Conservation (phyloP, 768 basidiomycete species). For the Dioszegia aurantiaca region DNA sequence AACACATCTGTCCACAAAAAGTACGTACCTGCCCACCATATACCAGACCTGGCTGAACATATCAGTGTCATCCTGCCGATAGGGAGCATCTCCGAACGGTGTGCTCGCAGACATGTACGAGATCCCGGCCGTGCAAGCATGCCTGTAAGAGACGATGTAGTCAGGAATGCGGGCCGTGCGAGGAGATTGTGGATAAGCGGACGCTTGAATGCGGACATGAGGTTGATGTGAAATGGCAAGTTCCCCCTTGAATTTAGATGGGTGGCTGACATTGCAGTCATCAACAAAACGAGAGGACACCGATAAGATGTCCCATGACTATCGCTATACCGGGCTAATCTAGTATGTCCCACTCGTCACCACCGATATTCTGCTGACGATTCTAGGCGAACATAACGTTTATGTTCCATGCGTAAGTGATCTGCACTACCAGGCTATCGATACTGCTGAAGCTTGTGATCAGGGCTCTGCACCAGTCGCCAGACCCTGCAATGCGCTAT, state of each 20-base stretch:
- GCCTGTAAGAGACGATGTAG: background rate
- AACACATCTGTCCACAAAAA: constrained; percentile 16
- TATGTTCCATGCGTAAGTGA: constrained; percentile 4
- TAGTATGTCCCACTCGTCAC: background rate
- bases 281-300: background rate
- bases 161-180: constrained; percentile 5
- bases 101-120: constrained; percentile 55
- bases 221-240: constrained; percentile 6
- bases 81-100: background rate
- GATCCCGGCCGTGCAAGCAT: background rate
- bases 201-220: constrained; percentile 3
- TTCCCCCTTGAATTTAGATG: too few species aligned
- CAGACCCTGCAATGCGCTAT: constrained; percentile 63
- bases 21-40: constrained; percentile 30
- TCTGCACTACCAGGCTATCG: background rate
- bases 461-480: constrained; percentile 45
- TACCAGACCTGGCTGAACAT: background rate
- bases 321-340: background rate
- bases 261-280: background rate
- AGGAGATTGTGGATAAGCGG: background rate
- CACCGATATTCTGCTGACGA: constrained; percentile 22
- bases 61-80: constrained; percentile 15
- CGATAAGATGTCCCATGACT: background rate
- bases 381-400: constrained; percentile 60
- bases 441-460: background rate